Percentiles rank a stretch among this genome's conserved stretches.
These are phyloP conservation scores for Wilhelminamyces savonicus DNA, from an alignment of 805 yeast genomes.

Conservation along the genomic window DNA sequence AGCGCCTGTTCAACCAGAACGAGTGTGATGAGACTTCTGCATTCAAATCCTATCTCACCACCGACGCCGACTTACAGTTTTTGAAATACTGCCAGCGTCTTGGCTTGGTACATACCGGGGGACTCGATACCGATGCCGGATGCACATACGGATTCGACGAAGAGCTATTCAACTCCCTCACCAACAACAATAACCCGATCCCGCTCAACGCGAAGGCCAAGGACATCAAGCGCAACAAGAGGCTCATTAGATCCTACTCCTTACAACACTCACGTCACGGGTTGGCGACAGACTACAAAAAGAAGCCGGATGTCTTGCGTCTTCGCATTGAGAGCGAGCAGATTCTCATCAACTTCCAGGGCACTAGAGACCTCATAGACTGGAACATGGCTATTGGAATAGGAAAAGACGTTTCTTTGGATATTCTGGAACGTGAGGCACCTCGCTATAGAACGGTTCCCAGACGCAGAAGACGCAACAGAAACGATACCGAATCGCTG, in stretches of 20 bases:
- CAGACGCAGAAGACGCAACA: constrained; percentile 52
- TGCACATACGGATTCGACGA: background rate
- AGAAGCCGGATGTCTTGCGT: constrained; percentile 62
- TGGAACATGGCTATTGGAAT: constrained; percentile 72
- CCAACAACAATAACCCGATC: constrained; percentile 1
- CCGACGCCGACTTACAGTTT: constrained; percentile 21
- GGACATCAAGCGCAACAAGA: background rate
- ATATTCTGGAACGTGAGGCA: constrained; percentile 60
- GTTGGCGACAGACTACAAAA: constrained; percentile 76
- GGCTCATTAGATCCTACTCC: constrained; percentile 58
- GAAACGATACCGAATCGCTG: background rate
- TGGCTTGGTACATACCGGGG: constrained; percentile 1
- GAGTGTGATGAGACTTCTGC: constrained; percentile 5
- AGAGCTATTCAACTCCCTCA: constrained; percentile 1
- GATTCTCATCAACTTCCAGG: constrained; percentile 57
- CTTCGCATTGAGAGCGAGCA: constrained; percentile 82
- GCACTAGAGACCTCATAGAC: constrained; percentile 59
- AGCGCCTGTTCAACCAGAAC: constrained; percentile 4
- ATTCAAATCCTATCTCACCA: constrained; percentile 16
- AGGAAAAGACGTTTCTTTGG: constrained; percentile 78
- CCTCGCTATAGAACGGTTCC: constrained; percentile 83
- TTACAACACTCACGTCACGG: constrained; percentile 83
- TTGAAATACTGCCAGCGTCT: constrained; percentile 16
- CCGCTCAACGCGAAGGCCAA: background rate
- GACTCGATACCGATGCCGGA: background rate